Evolutionary conservation across 2,329 filamentous ascomycete genomes (phyloP).

Genomic region (Pestalotiopsis sp.): DNA sequence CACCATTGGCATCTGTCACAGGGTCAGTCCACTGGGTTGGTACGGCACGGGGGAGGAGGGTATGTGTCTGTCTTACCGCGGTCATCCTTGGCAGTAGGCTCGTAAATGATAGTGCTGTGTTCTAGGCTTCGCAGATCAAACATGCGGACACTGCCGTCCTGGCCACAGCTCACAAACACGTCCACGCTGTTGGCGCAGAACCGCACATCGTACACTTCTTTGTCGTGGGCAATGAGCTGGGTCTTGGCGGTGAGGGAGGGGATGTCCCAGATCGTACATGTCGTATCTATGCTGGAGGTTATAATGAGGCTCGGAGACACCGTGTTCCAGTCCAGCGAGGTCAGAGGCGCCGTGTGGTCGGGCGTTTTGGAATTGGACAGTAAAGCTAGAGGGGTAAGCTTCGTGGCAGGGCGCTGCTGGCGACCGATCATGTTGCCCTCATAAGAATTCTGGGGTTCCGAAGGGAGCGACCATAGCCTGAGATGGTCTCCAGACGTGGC

Average conservation of each 20-base stretch:
- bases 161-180: slow-evolving; percentile 96
- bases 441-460: slow-evolving; percentile 59
- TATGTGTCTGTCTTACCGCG: slow-evolving; percentile 50
- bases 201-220: slow-evolving; percentile 97
- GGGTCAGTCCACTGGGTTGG: background rate
- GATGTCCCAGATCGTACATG: slow-evolving; percentile 99
- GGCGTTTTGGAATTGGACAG: slow-evolving; percentile 98
- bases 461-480: slow-evolving; percentile 88
- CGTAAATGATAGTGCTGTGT: slow-evolving; percentile 98
- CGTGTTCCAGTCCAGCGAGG: slow-evolving; percentile 97
- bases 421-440: slow-evolving; percentile 69
- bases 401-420: slow-evolving; percentile 65
- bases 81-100: slow-evolving; percentile 86
- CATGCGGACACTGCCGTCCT: slow-evolving; percentile 97
- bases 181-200: slow-evolving; percentile 99
- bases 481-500: slow-evolving; percentile 95
- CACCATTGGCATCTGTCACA: slow-evolving; percentile 54
- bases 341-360: slow-evolving; percentile 95
- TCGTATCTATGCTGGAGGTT: slow-evolving; percentile 97
- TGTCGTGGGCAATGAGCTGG: slow-evolving; percentile 97
- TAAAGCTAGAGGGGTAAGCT: slow-evolving; percentile 88
- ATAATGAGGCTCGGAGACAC: slow-evolving; percentile 97
- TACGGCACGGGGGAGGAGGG: background rate
- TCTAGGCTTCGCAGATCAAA: slow-evolving; percentile 96
- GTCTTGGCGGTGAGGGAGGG: slow-evolving; percentile 97